A percentile compares a stretch with the other conserved stretches of the same genome.
Evolutionary conservation across 805 yeast species (phyloP).

Genomic region (Metschnikowia hibisci): DNA sequence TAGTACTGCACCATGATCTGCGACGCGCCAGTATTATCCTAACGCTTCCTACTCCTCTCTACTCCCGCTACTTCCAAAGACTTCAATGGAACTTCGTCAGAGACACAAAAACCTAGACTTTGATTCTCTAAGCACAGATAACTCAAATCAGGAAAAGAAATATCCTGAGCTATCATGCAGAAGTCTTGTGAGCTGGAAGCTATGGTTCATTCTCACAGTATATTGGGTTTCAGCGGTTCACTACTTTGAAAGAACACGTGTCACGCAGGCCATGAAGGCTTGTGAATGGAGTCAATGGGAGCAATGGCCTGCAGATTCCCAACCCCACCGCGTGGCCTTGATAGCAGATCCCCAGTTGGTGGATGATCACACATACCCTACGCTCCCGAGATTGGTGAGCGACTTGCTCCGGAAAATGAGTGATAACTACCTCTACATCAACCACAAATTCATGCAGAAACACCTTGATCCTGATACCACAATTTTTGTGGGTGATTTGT

Average conservation of each 20-base stretch:
- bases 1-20: slow-evolving; percentile 3
- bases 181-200: slow-evolving; percentile 1
- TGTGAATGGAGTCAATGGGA: slow-evolving; percentile 68
- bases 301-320: slow-evolving; percentile 36
- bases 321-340: slow-evolving; percentile 49
- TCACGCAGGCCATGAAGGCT: slow-evolving; percentile 19
- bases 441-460: slow-evolving; percentile 58
- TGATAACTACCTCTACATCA: slow-evolving; percentile 78
- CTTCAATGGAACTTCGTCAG: neutral
- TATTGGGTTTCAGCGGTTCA: slow-evolving; percentile 29
- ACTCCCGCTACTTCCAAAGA: neutral
- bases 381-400: slow-evolving; percentile 48
- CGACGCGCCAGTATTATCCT: neutral
- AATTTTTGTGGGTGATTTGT: slow-evolving; percentile 83
- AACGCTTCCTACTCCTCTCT: too few species aligned
- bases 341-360: slow-evolving; percentile 95
- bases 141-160: too few species aligned
- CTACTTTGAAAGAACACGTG: slow-evolving; percentile 31
- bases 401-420: slow-evolving; percentile 56
- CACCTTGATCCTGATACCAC: slow-evolving; percentile 69
- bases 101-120: neutral
- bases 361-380: slow-evolving; percentile 85
- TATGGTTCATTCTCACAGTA: slow-evolving; percentile 5
- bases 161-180: neutral
- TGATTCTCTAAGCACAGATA: neutral